A percentile compares a stretch with the other conserved stretches of the same genome.
Evolutionary conservation across 148 eudicot genomes (phyloP).

Genomic region (Vaccinium vitisidaea): DNA sequence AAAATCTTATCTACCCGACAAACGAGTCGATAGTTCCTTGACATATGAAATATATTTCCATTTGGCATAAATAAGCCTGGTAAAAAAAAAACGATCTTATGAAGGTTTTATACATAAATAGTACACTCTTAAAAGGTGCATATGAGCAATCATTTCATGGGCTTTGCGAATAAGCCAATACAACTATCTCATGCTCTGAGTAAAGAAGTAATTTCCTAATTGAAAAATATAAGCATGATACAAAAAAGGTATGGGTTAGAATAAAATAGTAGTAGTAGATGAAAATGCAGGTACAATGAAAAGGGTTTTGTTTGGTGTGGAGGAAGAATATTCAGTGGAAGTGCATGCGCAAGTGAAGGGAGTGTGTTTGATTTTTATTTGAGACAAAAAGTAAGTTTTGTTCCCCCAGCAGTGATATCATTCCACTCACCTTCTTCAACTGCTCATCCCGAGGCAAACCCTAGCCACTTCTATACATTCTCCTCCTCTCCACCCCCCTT

Average conservation of each 20-base stretch:
- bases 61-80: too few relatives aligned
- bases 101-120: not conserved
- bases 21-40: too few relatives aligned
- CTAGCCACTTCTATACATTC: constrained; percentile 25
- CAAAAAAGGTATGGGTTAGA: constrained; percentile 22
- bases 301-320: not conserved
- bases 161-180: constrained; percentile 24
- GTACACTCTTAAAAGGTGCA: not conserved
- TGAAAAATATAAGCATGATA: constrained; percentile 30
- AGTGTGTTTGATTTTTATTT: constrained; percentile 16
- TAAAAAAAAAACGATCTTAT: not conserved
- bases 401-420: constrained; percentile 26
- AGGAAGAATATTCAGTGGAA: constrained; percentile 21
- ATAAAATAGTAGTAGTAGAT: constrained; percentile 17
- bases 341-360: constrained; percentile 35
- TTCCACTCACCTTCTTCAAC: constrained; percentile 58
- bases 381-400: constrained; percentile 36
- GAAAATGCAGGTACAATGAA: constrained; percentile 12
- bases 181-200: constrained; percentile 19
- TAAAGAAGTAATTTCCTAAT: not conserved
- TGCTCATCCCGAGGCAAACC: constrained; percentile 49
- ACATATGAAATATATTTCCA: too few relatives aligned
- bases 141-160: not conserved
- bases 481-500: constrained; percentile 15
- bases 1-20: too few relatives aligned